A percentile compares a stretch with the other conserved stretches of the same genome.
These are phyloP conservation scores for Erysimum cheiri DNA, from an alignment of 441 rosid species.

Conservation along the genomic window DNA sequence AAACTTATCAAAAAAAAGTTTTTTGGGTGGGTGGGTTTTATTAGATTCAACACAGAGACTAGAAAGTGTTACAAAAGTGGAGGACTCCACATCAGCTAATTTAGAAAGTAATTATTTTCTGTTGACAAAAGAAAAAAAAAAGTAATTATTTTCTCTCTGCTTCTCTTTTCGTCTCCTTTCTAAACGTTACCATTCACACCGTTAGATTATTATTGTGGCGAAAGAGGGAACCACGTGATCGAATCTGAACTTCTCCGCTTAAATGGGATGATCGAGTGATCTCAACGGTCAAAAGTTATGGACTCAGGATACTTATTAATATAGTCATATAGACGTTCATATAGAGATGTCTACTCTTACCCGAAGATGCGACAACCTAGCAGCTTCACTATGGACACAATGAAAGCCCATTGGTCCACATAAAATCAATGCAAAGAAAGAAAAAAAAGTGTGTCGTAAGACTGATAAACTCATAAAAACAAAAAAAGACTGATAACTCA, in stretches of 20 bases:
- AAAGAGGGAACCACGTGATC: slow-evolving; percentile 15
- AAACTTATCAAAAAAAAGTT: too few species aligned
- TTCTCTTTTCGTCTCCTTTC: too few species aligned
- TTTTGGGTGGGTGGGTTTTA: too few species aligned
- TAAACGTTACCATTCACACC: too few species aligned
- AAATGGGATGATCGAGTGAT: background rate
- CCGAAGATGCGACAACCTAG: background rate
- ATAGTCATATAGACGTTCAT: slow-evolving; percentile 24
- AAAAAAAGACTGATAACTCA: too few species aligned
- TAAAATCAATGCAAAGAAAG: slow-evolving; percentile 2
- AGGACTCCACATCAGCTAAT: too few species aligned
- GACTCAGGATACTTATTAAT: background rate
- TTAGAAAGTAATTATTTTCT: too few species aligned
- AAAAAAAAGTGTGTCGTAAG: background rate
- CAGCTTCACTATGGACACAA: slow-evolving; percentile 10
- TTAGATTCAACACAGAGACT: too few species aligned
- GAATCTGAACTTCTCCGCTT: background rate
- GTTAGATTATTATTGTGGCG: slow-evolving; percentile 2
- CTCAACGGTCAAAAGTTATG: slow-evolving; percentile 12
- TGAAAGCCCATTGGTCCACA: slow-evolving; percentile 6
- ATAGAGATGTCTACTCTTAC: background rate
- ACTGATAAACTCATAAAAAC: background rate
- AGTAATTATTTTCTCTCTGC: too few species aligned
- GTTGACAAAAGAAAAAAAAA: too few species aligned
- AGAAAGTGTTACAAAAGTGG: too few species aligned